A percentile compares a stretch with the other conserved stretches of the same genome.
Conservation (phyloP, 495 filamentous ascomycete genomes). For the Neurospora sp. region DNA sequence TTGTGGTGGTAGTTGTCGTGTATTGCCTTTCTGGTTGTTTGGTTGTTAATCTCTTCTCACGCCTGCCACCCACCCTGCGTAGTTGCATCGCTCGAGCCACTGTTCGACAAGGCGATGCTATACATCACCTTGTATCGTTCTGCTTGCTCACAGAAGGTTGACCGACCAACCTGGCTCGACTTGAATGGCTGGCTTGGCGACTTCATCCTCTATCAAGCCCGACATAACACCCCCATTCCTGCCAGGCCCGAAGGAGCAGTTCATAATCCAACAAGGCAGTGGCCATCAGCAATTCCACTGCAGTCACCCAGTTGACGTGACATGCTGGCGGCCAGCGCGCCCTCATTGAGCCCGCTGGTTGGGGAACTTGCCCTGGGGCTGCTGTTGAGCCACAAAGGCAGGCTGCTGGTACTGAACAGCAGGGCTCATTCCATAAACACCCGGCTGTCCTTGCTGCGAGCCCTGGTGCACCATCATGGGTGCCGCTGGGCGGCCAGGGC, state of each 20-base stretch:
- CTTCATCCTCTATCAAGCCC: background rate
- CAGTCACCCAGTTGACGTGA: background rate
- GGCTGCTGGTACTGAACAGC: slow-evolving; percentile 58
- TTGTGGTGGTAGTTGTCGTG: background rate
- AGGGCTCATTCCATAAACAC: slow-evolving; percentile 55
- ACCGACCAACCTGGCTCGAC: background rate
- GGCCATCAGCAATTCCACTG: background rate
- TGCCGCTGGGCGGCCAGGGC: slow-evolving; percentile 63
- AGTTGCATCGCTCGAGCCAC: background rate
- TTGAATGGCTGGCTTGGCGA: background rate
- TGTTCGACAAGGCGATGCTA: background rate
- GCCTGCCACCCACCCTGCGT: background rate
- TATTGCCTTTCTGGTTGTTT: background rate
- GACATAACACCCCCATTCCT: background rate
- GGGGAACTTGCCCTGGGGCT: slow-evolving; percentile 57
- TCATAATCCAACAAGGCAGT: background rate
- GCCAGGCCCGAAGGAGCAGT: background rate
- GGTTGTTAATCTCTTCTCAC: background rate
- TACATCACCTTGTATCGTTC: background rate
- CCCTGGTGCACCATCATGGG: slow-evolving; percentile 69
- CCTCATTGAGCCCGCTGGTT: slow-evolving; percentile 24
- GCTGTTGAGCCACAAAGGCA: slow-evolving; percentile 45
- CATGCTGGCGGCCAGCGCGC: background rate
- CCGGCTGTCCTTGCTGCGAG: slow-evolving; percentile 63
- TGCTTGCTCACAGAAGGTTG: background rate